Conservation (phyloP, 208 protist genomes). For the Acanthamoeba culbertsoni region DNA sequence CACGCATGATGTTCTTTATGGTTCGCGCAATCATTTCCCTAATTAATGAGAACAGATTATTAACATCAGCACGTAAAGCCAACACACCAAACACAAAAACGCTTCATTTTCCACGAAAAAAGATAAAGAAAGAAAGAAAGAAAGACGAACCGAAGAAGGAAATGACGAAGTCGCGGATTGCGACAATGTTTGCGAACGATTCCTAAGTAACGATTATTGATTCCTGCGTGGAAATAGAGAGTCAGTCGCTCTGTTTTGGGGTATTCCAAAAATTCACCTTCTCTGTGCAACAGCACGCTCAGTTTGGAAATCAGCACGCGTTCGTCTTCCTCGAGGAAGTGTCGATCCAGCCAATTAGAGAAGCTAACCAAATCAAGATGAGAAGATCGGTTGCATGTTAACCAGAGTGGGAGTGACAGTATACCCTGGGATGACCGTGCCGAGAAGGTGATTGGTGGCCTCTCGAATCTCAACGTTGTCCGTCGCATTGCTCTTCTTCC, state of each 20-base stretch:
- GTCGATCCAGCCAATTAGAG: conserved; percentile 3
- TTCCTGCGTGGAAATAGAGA: no score
- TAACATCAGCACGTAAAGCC: no score
- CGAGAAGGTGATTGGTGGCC: conserved; percentile 18
- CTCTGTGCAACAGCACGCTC: conserved; percentile 39
- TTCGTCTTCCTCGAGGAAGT: conserved; percentile 42
- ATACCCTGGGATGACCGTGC: conserved; percentile 23
- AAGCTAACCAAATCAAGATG: neutral
- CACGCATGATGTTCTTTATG: conserved; percentile 51
- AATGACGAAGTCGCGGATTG: conserved; percentile 11
- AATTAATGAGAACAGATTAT: neutral
- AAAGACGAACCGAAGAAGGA: neutral
- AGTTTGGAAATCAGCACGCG: neutral
- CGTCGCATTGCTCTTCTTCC: neutral
- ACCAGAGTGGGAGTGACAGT: neutral
- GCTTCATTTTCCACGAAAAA: neutral
- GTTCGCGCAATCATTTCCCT: conserved; percentile 55
- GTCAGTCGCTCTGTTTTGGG: no score
- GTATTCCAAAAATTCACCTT: no score
- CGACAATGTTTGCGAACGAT: conserved; percentile 40
- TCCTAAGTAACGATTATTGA: conserved; percentile 56
- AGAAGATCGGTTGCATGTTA: neutral
- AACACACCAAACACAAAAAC: neutral
- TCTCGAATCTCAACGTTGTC: conserved; percentile 26
- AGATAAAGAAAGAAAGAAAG: neutral